Percentiles rank a stretch among this genome's conserved stretches.
These are phyloP conservation scores for Cutaneotrichosporon spelunceum DNA, from an alignment of 1,284 basidiomycete species.

Conservation along the genomic window DNA sequence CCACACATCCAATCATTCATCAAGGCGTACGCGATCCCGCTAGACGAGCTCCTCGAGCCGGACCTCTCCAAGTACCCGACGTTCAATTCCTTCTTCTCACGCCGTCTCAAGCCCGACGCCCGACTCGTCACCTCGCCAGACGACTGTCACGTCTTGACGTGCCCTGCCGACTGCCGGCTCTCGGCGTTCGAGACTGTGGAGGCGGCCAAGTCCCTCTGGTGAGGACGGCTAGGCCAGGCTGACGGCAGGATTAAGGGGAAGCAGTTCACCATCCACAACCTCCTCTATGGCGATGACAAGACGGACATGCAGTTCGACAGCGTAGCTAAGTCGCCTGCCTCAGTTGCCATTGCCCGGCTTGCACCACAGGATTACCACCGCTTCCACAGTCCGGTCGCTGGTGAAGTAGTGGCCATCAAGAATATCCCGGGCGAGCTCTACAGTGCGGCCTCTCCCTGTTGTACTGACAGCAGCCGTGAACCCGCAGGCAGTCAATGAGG, in stretches of 20 bases:
- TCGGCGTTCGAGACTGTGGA: constrained; percentile 64
- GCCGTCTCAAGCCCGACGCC: constrained; percentile 63
- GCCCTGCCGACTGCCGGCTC: constrained; percentile 70
- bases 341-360: constrained; percentile 54
- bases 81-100: constrained; percentile 81
- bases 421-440: constrained; percentile 51
- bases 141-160: constrained; percentile 60
- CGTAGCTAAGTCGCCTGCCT: constrained; percentile 19
- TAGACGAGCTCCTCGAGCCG: constrained; percentile 64
- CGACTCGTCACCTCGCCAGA: constrained; percentile 64
- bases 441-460: constrained; percentile 28
- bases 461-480: constrained; percentile 36
- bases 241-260: constrained; percentile 66
- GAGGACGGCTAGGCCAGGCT: constrained; percentile 18
- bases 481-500: constrained; percentile 74
- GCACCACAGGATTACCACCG: constrained; percentile 82
- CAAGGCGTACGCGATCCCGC: constrained; percentile 64
- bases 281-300: constrained; percentile 58
- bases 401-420: constrained; percentile 56
- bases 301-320: constrained; percentile 55
- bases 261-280: constrained; percentile 63
- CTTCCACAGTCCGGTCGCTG: constrained; percentile 74
- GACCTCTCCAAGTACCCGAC: constrained; percentile 62
- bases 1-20: constrained; percentile 69
- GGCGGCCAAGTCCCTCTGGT: constrained; percentile 67